Conservation (phyloP, 352 stramenopile genomes). For the Pythium angustatum region DNA sequence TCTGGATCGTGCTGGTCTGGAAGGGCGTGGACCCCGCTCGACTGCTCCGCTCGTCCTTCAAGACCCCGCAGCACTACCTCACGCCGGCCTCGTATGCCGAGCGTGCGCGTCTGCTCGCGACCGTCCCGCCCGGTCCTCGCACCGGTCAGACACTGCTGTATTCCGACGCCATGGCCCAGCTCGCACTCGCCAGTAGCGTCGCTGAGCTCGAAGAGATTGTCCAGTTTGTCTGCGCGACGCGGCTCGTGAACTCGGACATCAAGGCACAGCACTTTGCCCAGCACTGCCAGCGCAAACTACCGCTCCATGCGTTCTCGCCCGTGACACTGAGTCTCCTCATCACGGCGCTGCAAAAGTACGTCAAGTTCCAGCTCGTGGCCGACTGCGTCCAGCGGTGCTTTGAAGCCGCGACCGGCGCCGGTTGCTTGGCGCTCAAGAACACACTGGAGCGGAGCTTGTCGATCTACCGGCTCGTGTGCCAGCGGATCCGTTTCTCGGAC, state of each 20-base stretch:
- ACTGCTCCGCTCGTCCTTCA: conserved; percentile 61
- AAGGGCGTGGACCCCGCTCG: conserved; percentile 65
- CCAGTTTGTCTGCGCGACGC: conserved; percentile 47
- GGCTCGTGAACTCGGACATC: conserved; percentile 65
- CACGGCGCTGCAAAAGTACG: conserved; percentile 55
- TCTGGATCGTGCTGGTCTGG: conserved; percentile 48
- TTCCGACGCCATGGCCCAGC: conserved; percentile 57
- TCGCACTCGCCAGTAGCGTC: conserved; percentile 39
- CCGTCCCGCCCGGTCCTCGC: conserved; percentile 18
- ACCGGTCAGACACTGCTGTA: conserved; percentile 69
- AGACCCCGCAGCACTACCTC: conserved; percentile 48
- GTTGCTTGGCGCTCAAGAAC: conserved; percentile 64
- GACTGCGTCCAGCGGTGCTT: conserved; percentile 64
- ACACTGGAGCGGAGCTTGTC: conserved; percentile 67
- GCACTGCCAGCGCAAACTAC: conserved; percentile 44
- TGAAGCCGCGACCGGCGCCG: conserved; percentile 34
- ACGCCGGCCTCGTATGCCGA: conserved; percentile 47
- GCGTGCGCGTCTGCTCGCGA: conserved; percentile 47
- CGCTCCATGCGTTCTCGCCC: conserved; percentile 40
- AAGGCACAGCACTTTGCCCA: conserved; percentile 79
- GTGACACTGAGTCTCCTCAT: conserved; percentile 52
- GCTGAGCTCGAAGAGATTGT: conserved; percentile 68
- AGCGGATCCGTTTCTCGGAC: conserved; percentile 44
- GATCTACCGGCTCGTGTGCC: conserved; percentile 71
- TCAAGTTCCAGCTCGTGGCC: conserved; percentile 48